Base-by-base conservation (phyloP, 2,329 filamentous ascomycete species). In the Davidsoniella virescens region DNA sequence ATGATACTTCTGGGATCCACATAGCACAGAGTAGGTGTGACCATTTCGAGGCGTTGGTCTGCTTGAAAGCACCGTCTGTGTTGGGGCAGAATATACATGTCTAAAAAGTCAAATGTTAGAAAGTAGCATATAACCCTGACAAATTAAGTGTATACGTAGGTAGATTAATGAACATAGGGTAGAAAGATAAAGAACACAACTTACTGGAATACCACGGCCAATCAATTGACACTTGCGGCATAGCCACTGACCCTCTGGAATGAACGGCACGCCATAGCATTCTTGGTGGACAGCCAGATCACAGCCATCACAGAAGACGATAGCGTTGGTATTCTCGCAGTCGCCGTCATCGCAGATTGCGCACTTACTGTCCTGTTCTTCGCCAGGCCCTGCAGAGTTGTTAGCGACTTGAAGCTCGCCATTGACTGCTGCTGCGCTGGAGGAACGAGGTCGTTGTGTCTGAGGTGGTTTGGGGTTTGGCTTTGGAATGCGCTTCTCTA, bases 31-130 rank as follows among this genome's bases (percentile, higher is more conserved):
- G 76, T 9, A 98, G 68, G 72, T 98, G 92, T 23, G 90, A 86
- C 92, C 92, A 98, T 66, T 94, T 92, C 2, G 88, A 87, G 2
- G 86, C 84, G 56, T 87, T 95, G 1, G 92, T 96, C 65, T 96
- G 92, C 64, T 98, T 98, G 70, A 98, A 98, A 2, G 92, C 92
- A 12, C 92, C 92, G 59, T 96, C 92, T 1, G 85, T 92, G 62
- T 96, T 96, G 1, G 92, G 92, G 61, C 92, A 98, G 68, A 98
- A 98, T 55, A 98, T 94, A 68, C 92, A 98, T 10, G 87, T 93
- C 79, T 82, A 53, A 25, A 52, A 38, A 49, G 33, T 12, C 18
- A 8, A 18, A 16, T 16, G 52, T 54, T 47, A 53, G 49, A 16
- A 33, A 37, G n/a, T 16, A 26, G 12, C 17, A 29, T 7, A 26